Conservation (phyloP, 2,329 filamentous ascomycete species). For the Cladosporium sp. region DNA sequence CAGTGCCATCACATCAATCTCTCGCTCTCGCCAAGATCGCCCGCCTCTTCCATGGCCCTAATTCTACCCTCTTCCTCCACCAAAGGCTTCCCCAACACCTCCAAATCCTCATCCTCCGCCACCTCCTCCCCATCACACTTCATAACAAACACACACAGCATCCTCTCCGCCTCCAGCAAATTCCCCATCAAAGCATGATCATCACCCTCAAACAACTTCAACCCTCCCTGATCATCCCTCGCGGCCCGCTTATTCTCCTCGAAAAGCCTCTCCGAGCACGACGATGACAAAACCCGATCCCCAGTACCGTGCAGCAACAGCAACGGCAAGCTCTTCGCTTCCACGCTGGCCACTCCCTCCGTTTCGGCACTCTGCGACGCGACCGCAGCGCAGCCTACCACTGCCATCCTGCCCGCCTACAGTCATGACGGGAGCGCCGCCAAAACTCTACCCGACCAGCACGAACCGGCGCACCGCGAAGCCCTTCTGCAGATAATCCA, state of each 20-base stretch:
- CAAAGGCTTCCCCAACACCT: conserved; percentile 18
- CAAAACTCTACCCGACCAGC: conserved; percentile 42
- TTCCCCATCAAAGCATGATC: conserved; percentile 40
- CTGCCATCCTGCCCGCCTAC: conserved; percentile 32
- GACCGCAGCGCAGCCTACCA: conserved; percentile 37
- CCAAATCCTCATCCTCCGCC: conserved; percentile 19
- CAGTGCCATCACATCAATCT: too few relatives aligned
- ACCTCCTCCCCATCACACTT: conserved; percentile 31
- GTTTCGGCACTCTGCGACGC: conserved; percentile 38
- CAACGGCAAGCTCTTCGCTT: conserved; percentile 31
- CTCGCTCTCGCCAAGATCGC: conserved; percentile 35
- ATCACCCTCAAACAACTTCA: conserved; percentile 40
- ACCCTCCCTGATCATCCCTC: conserved; percentile 26
- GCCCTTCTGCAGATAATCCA: conserved; percentile 33
- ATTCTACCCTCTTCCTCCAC: conserved; percentile 21
- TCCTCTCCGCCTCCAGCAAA: conserved; percentile 34
- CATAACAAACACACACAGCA: conserved; percentile 38
- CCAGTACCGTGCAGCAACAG: conserved; percentile 39
- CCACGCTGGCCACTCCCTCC: conserved; percentile 29
- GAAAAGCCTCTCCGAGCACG: conserved; percentile 36
- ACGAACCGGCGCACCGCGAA: conserved; percentile 35
- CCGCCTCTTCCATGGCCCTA: conserved; percentile 31
- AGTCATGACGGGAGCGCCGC: conserved; percentile 39
- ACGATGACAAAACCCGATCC: conserved; percentile 32
- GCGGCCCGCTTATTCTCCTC: conserved; percentile 30